Conservation (phyloP, 2,329 filamentous ascomycete species). For the Monosporascus sp. region DNA sequence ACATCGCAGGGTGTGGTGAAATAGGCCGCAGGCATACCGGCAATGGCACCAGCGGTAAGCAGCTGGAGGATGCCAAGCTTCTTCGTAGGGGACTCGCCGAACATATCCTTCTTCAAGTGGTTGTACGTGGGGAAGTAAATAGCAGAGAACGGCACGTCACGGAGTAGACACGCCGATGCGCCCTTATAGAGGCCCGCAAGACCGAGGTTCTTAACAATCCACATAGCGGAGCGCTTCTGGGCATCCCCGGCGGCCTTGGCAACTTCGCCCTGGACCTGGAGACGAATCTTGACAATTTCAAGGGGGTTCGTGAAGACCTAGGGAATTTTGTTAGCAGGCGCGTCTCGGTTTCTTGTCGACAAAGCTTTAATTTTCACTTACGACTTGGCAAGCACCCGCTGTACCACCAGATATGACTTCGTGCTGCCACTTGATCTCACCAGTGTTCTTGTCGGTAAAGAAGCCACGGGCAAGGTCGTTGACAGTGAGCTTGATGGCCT, state of each 20-base stretch:
- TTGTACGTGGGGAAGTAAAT: conserved; percentile 98
- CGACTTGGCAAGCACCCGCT: conserved; percentile 93
- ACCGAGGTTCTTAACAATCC: conserved; percentile 95
- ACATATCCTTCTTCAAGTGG: conserved; percentile 89
- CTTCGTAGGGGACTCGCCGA: conserved; percentile 82
- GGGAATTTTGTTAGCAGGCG: conserved; percentile 7
- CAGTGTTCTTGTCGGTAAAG: conserved; percentile 68
- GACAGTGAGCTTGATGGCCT: conserved; percentile 98
- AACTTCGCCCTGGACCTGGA: conserved; percentile 95
- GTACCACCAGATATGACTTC: conserved; percentile 85
- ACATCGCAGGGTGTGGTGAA: conserved; percentile 96
- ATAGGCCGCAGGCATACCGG: conserved; percentile 87
- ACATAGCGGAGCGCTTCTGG: conserved; percentile 88
- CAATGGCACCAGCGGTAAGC: conserved; percentile 89
- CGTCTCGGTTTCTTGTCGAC: neutral
- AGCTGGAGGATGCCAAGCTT: conserved; percentile 88
- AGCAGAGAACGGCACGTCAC: conserved; percentile 94
- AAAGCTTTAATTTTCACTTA: conserved; percentile 46
- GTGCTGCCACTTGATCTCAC: conserved; percentile 62
- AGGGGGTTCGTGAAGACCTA: conserved; percentile 93
- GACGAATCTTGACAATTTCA: conserved; percentile 98
- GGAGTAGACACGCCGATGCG: conserved; percentile 85
- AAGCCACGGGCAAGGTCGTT: conserved; percentile 83
- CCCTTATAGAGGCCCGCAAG: conserved; percentile 95
- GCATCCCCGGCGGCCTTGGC: conserved; percentile 78